These are phyloP conservation scores for Alternaria sp. DNA, from an alignment of 2,329 filamentous ascomycete species.

Conservation along the genomic window DNA sequence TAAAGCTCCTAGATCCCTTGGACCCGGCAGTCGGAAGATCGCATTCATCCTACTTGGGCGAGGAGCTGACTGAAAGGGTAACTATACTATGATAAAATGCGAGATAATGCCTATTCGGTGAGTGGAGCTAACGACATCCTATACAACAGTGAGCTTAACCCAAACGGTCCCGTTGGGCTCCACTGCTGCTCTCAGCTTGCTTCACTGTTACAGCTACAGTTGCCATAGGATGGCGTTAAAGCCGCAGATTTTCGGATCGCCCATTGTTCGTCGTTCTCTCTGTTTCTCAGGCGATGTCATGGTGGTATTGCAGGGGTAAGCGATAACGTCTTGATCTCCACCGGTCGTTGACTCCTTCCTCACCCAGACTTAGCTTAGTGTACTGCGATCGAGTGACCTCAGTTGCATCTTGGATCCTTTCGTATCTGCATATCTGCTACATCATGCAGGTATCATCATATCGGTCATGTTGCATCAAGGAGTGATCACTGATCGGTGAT, in stretches of 20 bases:
- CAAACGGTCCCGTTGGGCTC: background rate
- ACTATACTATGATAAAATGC: too few species aligned
- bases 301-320: background rate
- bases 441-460: background rate
- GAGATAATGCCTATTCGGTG: background rate
- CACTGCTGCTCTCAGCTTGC: background rate
- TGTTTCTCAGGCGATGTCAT: background rate
- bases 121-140: background rate
- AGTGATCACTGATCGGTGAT: background rate
- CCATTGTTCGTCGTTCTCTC: background rate
- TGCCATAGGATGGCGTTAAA: background rate
- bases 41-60: background rate
- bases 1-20: background rate
- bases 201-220: background rate
- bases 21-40: background rate
- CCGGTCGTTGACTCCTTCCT: background rate
- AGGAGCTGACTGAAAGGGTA: background rate
- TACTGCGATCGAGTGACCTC: background rate
- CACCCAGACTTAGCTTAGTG: background rate
- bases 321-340: background rate
- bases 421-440: background rate
- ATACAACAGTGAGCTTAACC: background rate
- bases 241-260: background rate
- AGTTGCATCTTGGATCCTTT: background rate
- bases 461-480: background rate